Conservation (phyloP, 2,329 filamentous ascomycete genomes). For the Seiridium unicorne region DNA sequence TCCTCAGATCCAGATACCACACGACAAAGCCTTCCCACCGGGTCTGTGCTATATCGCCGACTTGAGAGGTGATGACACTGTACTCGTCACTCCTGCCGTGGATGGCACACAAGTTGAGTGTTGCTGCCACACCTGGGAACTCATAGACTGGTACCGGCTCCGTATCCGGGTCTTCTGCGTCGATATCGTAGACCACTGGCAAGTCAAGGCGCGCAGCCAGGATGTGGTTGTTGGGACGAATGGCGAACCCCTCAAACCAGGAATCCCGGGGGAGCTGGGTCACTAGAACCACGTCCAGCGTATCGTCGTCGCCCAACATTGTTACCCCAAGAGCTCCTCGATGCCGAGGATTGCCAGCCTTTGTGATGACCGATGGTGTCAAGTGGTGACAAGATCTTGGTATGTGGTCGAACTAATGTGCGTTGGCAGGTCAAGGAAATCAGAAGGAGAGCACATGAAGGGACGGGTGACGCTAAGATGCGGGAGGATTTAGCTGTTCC, state of each 20-base stretch:
- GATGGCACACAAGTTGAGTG: constrained; percentile 21
- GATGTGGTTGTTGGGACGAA: constrained; percentile 26
- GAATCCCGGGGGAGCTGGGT: constrained; percentile 27
- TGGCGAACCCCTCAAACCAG: constrained; percentile 26
- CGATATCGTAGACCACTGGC: constrained; percentile 26
- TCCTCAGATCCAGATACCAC: constrained; percentile 21
- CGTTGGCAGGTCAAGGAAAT: too few relatives aligned
- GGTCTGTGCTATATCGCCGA: constrained; percentile 24
- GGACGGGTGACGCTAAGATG: too few relatives aligned
- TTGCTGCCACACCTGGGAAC: constrained; percentile 18
- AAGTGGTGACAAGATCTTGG: too few relatives aligned
- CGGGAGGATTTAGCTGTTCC: too few relatives aligned
- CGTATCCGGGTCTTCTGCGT: constrained; percentile 21
- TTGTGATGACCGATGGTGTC: too few relatives aligned
- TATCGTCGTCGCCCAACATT: constrained; percentile 2
- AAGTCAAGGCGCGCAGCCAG: constrained; percentile 26
- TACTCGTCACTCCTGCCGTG: constrained; percentile 23
- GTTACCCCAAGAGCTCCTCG: neutral
- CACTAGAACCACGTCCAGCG: constrained; percentile 23
- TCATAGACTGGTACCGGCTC: constrained; percentile 20
- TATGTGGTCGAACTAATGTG: too few relatives aligned
- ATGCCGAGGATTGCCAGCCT: too few relatives aligned
- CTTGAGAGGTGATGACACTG: constrained; percentile 19
- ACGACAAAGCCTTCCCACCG: constrained; percentile 20
- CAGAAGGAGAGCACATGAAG: too few relatives aligned